Conservation (phyloP, 2,329 filamentous ascomycete genomes). For the Esteya vermicola region DNA sequence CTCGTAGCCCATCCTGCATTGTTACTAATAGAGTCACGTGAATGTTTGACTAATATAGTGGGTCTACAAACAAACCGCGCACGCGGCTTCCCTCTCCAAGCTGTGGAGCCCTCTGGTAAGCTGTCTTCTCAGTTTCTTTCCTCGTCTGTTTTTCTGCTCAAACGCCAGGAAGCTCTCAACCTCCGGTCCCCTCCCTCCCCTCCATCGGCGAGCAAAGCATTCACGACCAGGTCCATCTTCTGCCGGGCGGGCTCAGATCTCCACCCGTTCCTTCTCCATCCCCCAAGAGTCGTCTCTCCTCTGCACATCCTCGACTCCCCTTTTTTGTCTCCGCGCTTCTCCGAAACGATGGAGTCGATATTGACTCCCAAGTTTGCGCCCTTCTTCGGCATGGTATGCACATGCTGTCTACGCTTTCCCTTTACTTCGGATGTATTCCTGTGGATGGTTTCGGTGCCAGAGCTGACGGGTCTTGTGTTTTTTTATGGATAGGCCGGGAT, state of each 20-base stretch:
- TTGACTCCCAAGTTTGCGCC: conserved; percentile 69
- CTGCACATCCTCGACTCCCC: not conserved
- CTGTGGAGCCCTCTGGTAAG: not conserved
- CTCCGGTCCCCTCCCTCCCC: not conserved
- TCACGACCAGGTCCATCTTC: not conserved
- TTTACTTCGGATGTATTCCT: too few species aligned
- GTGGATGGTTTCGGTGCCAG: not conserved
- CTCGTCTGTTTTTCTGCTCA: not conserved
- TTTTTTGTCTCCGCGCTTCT: not conserved
- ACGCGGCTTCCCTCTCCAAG: not conserved
- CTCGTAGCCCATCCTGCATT: not conserved
- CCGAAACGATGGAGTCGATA: conserved; percentile 32
- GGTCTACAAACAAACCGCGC: not conserved
- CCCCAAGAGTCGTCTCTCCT: too few species aligned
- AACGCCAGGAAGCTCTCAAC: too few species aligned
- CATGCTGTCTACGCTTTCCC: too few species aligned
- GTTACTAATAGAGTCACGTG: not conserved
- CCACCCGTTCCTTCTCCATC: too few species aligned
- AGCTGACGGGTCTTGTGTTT: not conserved
- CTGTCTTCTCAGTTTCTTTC: conserved; percentile 1
- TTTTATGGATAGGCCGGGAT: conserved; percentile 56
- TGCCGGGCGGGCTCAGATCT: too few species aligned
- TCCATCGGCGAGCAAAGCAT: not conserved
- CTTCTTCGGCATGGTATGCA: conserved; percentile 77
- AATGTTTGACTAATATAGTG: not conserved